Evolutionary conservation across 2,329 filamentous ascomycete genomes (phyloP), one percentile per base, ranked within the genome.

Genomic region (Fusarium ramigenum): DNA sequence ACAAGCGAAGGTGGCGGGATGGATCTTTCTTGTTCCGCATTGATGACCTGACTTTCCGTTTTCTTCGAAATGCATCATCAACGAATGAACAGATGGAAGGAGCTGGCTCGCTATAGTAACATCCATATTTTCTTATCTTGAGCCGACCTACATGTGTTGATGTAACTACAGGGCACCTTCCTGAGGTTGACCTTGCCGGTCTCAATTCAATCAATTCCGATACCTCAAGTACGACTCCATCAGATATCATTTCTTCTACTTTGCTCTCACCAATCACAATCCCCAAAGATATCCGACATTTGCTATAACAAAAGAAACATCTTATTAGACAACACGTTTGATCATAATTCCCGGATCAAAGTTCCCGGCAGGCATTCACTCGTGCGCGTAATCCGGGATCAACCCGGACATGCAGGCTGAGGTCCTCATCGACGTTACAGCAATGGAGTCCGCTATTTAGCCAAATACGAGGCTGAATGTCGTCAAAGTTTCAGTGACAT

Each of bases 1-100:
- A n/a, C 23, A 21, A 30, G 39, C 23, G 23, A 9, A 40, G n/a
- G 37, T 56, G n/a, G 32, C 58, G 58, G 58, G n/a, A 54, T 60
- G 58, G 58, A 60, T 42, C 16, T 60, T 60, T 60, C 47, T 56
- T 60, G 18, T 60, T 60, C 58, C 58, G 58, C n/a, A n/a, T 50
- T 23, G 15, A 37, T 23, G 53, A 9, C 23, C 14, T 58, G 53
- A 21, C 23, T 36, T 49, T 47, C 21, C 42, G 3, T 25, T 36
- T 28, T 50, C 32, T 36, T 47, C 52, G 14, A 32, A 23, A 47
- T n/a, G 30, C 40, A 46, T 54, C 43, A 46, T 46, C 18, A 18
- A 23, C 39, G n/a, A 46, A 54, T 34, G 30, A 25, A 18, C 37
- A 32, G 23, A 25, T 16, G 14, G 14, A 36, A 34, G 16, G 32